Percentiles rank a stretch among this genome's conserved stretches.
Conservation (phyloP, 1,284 basidiomycete genomes). For the Cryptococcus amylolentus region DNA sequence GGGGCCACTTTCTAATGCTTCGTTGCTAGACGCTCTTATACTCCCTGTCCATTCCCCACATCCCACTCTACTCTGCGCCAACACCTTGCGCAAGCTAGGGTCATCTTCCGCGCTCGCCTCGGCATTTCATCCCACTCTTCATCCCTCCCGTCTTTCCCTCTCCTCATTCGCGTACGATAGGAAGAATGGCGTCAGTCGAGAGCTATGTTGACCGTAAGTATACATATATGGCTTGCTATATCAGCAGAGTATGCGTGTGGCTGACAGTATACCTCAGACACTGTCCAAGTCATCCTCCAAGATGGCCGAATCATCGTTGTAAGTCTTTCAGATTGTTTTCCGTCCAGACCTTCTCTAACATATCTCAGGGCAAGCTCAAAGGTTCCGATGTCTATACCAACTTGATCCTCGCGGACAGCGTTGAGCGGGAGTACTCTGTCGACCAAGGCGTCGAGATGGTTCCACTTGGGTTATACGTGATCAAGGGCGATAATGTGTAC, state of each 20-base stretch:
- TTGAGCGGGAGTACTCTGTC: conserved; percentile 81
- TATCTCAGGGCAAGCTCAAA: conserved; percentile 72
- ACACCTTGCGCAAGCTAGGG: neutral
- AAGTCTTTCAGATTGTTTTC: conserved; percentile 11
- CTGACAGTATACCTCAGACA: conserved; percentile 23
- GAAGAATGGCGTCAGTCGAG: conserved; percentile 41
- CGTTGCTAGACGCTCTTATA: no score
- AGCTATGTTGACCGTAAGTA: conserved; percentile 45
- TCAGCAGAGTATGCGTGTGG: neutral
- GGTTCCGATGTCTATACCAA: conserved; percentile 92
- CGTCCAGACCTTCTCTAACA: neutral
- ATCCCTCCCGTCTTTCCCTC: neutral
- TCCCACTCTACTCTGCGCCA: neutral
- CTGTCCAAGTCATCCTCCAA: conserved; percentile 49
- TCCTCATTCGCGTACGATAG: neutral
- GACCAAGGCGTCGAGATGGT: conserved; percentile 94
- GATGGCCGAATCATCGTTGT: conserved; percentile 50
- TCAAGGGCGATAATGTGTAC: conserved; percentile 97
- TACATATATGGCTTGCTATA: neutral
- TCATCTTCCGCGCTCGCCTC: neutral
- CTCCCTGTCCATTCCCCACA: neutral
- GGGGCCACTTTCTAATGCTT: no score
- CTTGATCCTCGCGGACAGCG: conserved; percentile 83
- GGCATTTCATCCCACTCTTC: neutral
- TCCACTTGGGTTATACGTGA: conserved; percentile 90